Base-by-base conservation (phyloP, 2,329 filamentous ascomycete genomes). In the Neoscytalidium dimidiatum region DNA sequence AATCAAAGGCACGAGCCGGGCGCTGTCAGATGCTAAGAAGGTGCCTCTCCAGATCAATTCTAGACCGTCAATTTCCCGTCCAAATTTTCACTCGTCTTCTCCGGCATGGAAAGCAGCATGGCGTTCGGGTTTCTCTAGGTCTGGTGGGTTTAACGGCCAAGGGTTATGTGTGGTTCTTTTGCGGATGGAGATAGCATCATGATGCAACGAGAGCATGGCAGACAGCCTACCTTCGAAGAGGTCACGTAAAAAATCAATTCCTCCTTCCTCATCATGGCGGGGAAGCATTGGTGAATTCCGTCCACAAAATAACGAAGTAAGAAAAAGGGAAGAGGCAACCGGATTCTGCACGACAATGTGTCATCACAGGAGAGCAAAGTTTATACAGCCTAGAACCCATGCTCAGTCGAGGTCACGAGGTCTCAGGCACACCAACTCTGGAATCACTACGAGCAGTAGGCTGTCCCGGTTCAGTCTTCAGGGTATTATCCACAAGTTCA, bases 61-160 rank as follows among this genome's bases (percentile, higher is more conserved):
- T 61, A 61, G 29, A 38, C 17, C 14, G n/a, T 26, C 26, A n/a
- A 17, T 61, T 31, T 35, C 28, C 21, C 57, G 28, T 57, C 53
- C 35, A 57, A 29, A 41, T 49, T 61, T n/a, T 46, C 28, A 21
- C 48, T 49, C n/a, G 41, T 61, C 44, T 46, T 61, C 57, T 48
- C n/a, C 29, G 57, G 57, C 57, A 61, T 61, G 41, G 57, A 49
- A n/a, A 49, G 43, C 57, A 61, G 57, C 57, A 61, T 61, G 57
- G 57, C 57, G 57, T 61, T 61, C 28, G 35, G 56, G 57, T 61
- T 61, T 31, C 28, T 26, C 48, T 61, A 43, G 41, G 57, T 9
- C n/a, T n/a, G n/a, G n/a, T n/a, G n/a, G 33, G 21, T 61, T 48
- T n/a, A n/a, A 49, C 57, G 57, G 57, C 57, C 38, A 35, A 29